Conservation (phyloP, 345 rosid genomes). For the Salix viminalis region DNA sequence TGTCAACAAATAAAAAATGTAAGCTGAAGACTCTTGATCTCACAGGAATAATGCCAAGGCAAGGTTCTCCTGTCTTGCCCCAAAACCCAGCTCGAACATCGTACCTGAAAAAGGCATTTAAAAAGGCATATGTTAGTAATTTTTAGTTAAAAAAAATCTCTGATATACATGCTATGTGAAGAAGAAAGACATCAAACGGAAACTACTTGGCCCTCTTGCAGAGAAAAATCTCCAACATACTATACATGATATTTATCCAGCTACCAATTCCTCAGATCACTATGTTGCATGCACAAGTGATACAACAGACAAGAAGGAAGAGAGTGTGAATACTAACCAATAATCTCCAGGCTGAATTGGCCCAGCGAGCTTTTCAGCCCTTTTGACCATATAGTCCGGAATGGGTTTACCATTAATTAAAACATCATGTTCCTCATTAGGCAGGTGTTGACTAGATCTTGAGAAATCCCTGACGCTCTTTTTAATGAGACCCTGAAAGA, state of each 20-base stretch:
- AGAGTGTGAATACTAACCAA: conserved; percentile 18
- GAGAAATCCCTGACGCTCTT: conserved; percentile 15
- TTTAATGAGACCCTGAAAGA: conserved; percentile 13
- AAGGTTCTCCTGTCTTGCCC: conserved; percentile 27
- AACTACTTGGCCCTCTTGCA: background rate
- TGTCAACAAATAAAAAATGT: background rate
- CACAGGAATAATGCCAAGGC: conserved; percentile 34
- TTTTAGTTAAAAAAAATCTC: background rate
- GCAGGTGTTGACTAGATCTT: conserved; percentile 1
- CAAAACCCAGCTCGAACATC: conserved; percentile 29
- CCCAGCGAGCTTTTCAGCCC: conserved; percentile 27
- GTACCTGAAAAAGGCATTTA: conserved; percentile 18
- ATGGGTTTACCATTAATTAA: conserved; percentile 26
- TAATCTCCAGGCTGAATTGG: conserved; percentile 31
- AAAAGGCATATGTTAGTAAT: background rate
- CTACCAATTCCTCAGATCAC: background rate
- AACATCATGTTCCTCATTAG: conserved; percentile 9
- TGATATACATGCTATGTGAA: background rate
- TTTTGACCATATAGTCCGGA: conserved; percentile 6
- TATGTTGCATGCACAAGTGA: background rate
- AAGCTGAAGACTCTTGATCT: conserved; percentile 10
- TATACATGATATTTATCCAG: background rate
- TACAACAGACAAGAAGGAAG: background rate
- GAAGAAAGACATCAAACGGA: background rate
- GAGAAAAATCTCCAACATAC: background rate